Percentiles rank a stretch among this genome's conserved stretches.
Conservation (phyloP, 768 basidiomycete genomes). For the Psilocybe subaeruginosa region DNA sequence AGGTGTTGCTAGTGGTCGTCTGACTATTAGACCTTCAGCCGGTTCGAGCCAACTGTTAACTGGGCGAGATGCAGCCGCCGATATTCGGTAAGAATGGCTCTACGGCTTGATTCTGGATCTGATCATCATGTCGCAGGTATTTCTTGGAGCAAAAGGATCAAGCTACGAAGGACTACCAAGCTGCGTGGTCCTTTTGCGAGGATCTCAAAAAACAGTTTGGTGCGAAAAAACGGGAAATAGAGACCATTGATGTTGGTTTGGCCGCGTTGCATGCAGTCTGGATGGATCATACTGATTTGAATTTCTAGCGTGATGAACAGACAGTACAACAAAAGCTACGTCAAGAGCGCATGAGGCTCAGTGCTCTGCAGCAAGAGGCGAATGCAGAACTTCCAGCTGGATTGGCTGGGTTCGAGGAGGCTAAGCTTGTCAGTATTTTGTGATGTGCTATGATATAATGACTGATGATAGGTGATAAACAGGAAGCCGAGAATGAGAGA, state of each 20-base stretch:
- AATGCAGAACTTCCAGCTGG: conserved; percentile 73
- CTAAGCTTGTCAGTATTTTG: conserved; percentile 47
- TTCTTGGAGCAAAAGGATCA: conserved; percentile 41
- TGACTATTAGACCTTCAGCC: conserved; percentile 31
- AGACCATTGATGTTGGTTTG: conserved; percentile 35
- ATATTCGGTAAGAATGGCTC: conserved; percentile 53
- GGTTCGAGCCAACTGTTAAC: conserved; percentile 55
- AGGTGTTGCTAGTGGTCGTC: conserved; percentile 56
- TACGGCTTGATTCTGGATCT: not conserved
- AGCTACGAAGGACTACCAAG: conserved; percentile 40
- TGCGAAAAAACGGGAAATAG: conserved; percentile 13
- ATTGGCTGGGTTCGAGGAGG: conserved; percentile 57
- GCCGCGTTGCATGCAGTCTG: not conserved
- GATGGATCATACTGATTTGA: not conserved
- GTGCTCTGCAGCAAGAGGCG: conserved; percentile 55
- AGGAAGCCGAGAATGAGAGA: conserved; percentile 65
- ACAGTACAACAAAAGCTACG: conserved; percentile 26
- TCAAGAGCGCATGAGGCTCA: conserved; percentile 36
- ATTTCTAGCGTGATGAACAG: conserved; percentile 30
- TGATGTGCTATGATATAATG: not conserved
- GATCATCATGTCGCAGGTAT: conserved; percentile 37
- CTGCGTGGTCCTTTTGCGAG: not conserved
- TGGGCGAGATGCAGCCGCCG: conserved; percentile 48
- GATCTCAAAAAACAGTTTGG: not conserved
- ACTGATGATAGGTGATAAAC: not conserved